Base-by-base conservation (phyloP, 2,329 filamentous ascomycete species). In the Cordyceps militaris region DNA sequence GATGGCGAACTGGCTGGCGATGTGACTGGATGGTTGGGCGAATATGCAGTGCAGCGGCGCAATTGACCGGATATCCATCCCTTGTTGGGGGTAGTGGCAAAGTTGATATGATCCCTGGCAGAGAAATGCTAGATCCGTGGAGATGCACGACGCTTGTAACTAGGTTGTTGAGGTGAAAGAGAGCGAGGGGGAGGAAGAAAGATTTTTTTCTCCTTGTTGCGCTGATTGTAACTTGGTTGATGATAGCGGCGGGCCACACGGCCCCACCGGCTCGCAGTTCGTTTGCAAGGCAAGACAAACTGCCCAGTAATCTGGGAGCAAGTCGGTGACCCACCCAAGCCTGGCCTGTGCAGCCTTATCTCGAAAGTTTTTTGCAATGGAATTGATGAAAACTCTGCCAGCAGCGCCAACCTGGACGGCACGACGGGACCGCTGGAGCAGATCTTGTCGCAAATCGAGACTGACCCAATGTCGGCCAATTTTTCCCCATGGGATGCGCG, bases 281-380 rank as follows among this genome's bases (percentile, higher is more conserved):
- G 21, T 46, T 54, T 54, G 42, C 51, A 46, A n/a, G 51, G 40
- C 40, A 19, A 24, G 36, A 54, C 50, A 54, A 23, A 23, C 11
- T 24, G 40, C 19, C 21, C 40, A 23, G 10, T 2, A 3, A 42
- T 11, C 21, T 9, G 9, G 38, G 19, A 42, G 14, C 19, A 19
- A 8, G 48, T 11, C 3, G 47, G 10, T 4, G 28, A 21, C 42
- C 52, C 52, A 55, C 52, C 51, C 24, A 34, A 8, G 44, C 52
- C 21, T 55, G 52, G 52, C 52, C 52, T 55, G 52, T 55, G 52
- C 52, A 55, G 52, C 52, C 42, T 47, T 55, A 55, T 55, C 52
- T 44, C 11, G 49, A 42, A 9, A 52, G 0, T 52, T 42, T 52
- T 16, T 23, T 43, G 26, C 26, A n/a, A 53, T 43, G 38, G 21